phyloP scores from a whole-genome alignment of 768 basidiomycete species.

The Hebeloma cylindrosporum region DNA sequence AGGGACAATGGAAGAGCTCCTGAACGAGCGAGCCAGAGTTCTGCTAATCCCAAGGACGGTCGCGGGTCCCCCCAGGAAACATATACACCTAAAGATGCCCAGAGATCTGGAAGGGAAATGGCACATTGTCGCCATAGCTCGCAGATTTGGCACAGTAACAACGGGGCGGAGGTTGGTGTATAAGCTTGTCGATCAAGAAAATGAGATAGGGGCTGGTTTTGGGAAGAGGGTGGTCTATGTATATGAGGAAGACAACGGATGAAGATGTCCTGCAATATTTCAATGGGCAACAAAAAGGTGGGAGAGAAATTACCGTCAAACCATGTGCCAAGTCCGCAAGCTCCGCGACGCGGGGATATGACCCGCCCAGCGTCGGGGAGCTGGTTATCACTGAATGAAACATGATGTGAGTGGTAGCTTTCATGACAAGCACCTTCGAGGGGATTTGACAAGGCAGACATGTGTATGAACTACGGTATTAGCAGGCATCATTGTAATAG shows the following conservation, averaged over 20 bases:
- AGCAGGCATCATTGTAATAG: too few species aligned
- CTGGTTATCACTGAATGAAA: too few species aligned
- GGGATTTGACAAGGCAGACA: too few species aligned
- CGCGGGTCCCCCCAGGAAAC: slow-evolving; percentile 29
- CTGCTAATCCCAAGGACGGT: slow-evolving; percentile 29
- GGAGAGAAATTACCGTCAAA: too few species aligned
- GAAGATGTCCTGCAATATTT: slow-evolving; percentile 34
- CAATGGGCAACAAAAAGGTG: slow-evolving; percentile 30
- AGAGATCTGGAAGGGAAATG: slow-evolving; percentile 37
- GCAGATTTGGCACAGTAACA: slow-evolving; percentile 43
- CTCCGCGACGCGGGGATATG: too few species aligned
- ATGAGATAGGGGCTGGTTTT: slow-evolving; percentile 12
- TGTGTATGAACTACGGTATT: too few species aligned
- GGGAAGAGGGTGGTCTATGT: slow-evolving; percentile 1
- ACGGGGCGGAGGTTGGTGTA: slow-evolving; percentile 25
- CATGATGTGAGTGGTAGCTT: too few species aligned
- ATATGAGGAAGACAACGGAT: slow-evolving; percentile 23
- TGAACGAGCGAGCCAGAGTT: slow-evolving; percentile 34
- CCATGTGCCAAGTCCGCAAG: too few species aligned
- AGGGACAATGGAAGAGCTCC: slow-evolving; percentile 32
- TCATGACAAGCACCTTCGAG: too few species aligned
- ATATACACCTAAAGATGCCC: slow-evolving; percentile 36
- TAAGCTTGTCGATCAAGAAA: slow-evolving; percentile 15
- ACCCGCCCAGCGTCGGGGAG: too few species aligned
- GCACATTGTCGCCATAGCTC: slow-evolving; percentile 42